Base-by-base conservation (phyloP, 2,329 filamentous ascomycete genomes). In the Bipolaris cookei region DNA sequence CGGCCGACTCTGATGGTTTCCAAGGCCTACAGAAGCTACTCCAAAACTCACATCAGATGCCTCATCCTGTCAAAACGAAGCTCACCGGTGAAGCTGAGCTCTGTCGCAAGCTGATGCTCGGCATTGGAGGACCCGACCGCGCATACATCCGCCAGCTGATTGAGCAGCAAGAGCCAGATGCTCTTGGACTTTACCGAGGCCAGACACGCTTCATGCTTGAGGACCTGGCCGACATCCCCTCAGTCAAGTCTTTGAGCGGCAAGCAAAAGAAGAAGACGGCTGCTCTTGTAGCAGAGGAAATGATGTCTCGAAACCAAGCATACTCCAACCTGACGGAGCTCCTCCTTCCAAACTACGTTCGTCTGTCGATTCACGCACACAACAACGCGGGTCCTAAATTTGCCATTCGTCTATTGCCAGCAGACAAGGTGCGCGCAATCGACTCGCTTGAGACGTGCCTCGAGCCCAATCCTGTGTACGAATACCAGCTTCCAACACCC, bases 281-380 rank as follows among this genome's bases (percentile, higher is more conserved):
- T 10, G 62, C 69, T 25, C 67, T 65, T 21, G 71, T 77, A 6
- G 73, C 76, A 1, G 66, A 71, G 35, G 74, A 77, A 54, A 78
- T 77, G 75, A 73, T 77, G 25, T 68, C 69, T 18, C 72, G 80
- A 6, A 82, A 82, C 59, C 79, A 81, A 56, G 79, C 79, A 8
- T 82, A 82, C 56, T 81, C 80, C 2, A 81, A 81, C 47, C 70
- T 82, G 13, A 72, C 80, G n/a, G 78, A 81, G 66, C 63, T 81
- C 3, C 61, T 81, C 2, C 77, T 81, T 56, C 80, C 80, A 1
- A 75, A 78, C 55, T 76, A 79, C 51, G 70, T 82, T 39, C 78
- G 80, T n/a, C 71, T 82, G 0, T 81, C 79, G 0, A 82, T 82
- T 45, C 80, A 82, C 54, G 79, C 79, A 54, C 79, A 79, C 55